A percentile compares a stretch with the other conserved stretches of the same genome.
phyloP scores from a whole-genome alignment of 2,329 filamentous ascomycete genomes.

The Aspergillus fructus region DNA sequence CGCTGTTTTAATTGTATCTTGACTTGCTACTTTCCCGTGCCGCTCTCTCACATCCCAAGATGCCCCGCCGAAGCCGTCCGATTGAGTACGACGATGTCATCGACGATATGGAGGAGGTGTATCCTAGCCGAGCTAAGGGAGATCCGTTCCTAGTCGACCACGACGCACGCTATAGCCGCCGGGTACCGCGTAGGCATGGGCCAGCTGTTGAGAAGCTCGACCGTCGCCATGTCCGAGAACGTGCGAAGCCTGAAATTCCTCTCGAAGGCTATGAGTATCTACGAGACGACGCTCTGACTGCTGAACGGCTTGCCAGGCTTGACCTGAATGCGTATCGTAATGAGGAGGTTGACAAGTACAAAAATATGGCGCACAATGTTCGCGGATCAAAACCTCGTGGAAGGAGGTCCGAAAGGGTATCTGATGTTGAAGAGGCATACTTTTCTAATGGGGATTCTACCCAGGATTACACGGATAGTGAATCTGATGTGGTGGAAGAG shows the following conservation, averaged over 20 bases:
- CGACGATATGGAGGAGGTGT: constrained; percentile 30
- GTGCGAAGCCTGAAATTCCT: constrained; percentile 33
- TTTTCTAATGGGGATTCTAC: constrained; percentile 13
- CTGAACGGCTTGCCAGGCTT: constrained; percentile 26
- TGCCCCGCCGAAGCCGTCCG: constrained; percentile 32
- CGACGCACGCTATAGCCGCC: constrained; percentile 27
- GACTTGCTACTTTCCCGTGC: not conserved
- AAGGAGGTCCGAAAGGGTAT: constrained; percentile 3
- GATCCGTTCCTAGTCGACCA: constrained; percentile 28
- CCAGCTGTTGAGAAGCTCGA: constrained; percentile 43
- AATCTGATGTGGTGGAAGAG: constrained; percentile 14
- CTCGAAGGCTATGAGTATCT: constrained; percentile 27
- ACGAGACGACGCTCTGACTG: constrained; percentile 17
- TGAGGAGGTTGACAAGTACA: not conserved
- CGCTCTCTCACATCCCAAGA: constrained; percentile 13
- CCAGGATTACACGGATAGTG: constrained; percentile 14
- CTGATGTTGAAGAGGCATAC: constrained; percentile 11
- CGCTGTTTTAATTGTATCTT: not conserved
- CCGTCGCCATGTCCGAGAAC: constrained; percentile 41
- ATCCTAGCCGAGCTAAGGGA: constrained; percentile 25
- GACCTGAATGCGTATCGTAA: constrained; percentile 20
- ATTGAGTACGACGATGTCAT: constrained; percentile 32
- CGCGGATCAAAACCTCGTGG: not conserved
- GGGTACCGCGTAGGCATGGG: constrained; percentile 16
- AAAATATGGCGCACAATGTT: not conserved